Evolutionary conservation across 495 filamentous ascomycete species (phyloP), one percentile per base, ranked within the genome.

Genomic region (Penicillium antarcticum): DNA sequence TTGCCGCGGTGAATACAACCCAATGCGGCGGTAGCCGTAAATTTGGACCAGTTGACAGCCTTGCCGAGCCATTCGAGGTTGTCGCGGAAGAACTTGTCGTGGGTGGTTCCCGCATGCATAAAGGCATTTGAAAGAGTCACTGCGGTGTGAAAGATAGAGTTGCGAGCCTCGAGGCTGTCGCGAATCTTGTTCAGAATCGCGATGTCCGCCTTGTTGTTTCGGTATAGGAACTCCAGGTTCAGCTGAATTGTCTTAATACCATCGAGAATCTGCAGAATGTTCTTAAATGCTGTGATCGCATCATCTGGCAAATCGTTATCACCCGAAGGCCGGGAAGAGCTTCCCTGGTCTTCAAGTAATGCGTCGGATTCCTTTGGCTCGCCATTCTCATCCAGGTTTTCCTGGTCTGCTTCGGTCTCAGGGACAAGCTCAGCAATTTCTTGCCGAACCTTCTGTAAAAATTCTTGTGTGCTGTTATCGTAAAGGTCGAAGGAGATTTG

Each of bases 31-130:
- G 95, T 99, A 5, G 95, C 95, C 1, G 95, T 96, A 66, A 99
- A 99, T 63, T 99, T 99, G 49, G 94, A 97, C 95, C 95, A 99
- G 73, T 99, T 99, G 13, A 97, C 89, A 38, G 95, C 95, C 74
- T 97, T 99, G 29, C 92, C 90, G 8, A 99, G 80, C 95, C 95
- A 99, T 43, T 99, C 95, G 23, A 99, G 70, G 53, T 97, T 99
- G 56, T 97, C 91, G 2, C 95, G 80, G 78, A 97, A 97, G 75
- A 97, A 99, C 59, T 87, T 90, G 68, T 97, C 95, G 53, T 92
- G 91, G 0, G 92, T 97, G 7, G 95, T 97, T 31, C 95, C 95
- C n/a, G 95, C 89, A 61, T 99, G 94, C 92, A 97, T 99, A 69
- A 99, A 97, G 11, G 91, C 95, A 65, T 97, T 97, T 53, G 94